phyloP scores from a whole-genome alignment of 352 stramenopile species.

The Phytophthora idaei region DNA sequence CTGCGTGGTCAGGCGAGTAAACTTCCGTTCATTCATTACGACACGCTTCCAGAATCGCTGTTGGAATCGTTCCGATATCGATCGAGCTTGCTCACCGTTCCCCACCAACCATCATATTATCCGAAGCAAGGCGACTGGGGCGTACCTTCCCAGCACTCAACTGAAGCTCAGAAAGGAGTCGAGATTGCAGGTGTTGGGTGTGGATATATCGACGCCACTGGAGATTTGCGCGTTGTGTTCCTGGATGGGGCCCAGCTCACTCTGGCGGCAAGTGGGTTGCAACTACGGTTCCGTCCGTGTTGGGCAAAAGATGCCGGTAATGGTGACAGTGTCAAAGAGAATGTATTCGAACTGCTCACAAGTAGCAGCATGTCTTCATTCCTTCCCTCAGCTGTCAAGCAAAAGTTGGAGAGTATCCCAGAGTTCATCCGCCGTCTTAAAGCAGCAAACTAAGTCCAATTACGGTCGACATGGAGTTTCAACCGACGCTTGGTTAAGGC shows the following conservation, averaged over 20 bases:
- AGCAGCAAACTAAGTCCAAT: conserved; percentile 24
- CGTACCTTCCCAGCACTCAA: neutral
- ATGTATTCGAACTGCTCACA: conserved; percentile 51
- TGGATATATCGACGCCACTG: conserved; percentile 43
- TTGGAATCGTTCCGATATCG: conserved; percentile 45
- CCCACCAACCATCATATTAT: neutral
- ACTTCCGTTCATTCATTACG: conserved; percentile 61
- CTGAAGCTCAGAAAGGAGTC: conserved; percentile 13
- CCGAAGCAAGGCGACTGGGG: neutral
- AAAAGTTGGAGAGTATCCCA: conserved; percentile 54
- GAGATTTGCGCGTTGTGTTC: conserved; percentile 52
- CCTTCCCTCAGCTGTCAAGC: conserved; percentile 48
- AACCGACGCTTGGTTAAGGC: conserved; percentile 19
- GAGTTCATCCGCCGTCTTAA: conserved; percentile 59
- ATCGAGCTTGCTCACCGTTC: conserved; percentile 10
- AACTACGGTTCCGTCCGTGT: conserved; percentile 45
- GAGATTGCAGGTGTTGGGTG: conserved; percentile 51
- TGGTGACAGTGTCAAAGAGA: conserved; percentile 15
- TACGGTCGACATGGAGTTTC: conserved; percentile 22
- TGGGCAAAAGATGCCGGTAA: conserved; percentile 9
- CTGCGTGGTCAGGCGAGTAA: conserved; percentile 40
- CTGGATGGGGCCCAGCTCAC: conserved; percentile 50
- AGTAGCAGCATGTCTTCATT: conserved; percentile 40
- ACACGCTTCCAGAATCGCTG: conserved; percentile 50
- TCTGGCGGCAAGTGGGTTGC: conserved; percentile 49